A percentile compares a stretch with the other conserved stretches of the same genome.
These are phyloP conservation scores for Hypoxylon sp. DNA, from an alignment of 2,329 filamentous ascomycete species.

Conservation along the genomic window DNA sequence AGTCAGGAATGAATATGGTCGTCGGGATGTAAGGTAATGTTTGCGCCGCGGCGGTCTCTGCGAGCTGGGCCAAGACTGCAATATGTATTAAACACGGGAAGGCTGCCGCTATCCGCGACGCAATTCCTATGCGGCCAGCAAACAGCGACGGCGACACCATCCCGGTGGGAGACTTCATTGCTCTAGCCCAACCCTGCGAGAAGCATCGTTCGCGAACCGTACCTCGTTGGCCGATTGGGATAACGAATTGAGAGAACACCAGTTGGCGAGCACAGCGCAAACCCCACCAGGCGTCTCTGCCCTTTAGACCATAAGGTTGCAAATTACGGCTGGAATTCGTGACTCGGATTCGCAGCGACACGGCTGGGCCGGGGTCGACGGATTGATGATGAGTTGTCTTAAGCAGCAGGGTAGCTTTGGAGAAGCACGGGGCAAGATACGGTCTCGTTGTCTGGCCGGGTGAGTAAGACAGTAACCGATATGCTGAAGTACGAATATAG, in stretches of 20 bases:
- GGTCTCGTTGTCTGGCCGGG: constrained; percentile 31
- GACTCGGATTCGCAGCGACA: not conserved
- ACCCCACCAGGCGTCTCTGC: constrained; percentile 17
- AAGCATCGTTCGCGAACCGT: constrained; percentile 36
- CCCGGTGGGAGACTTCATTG: constrained; percentile 39
- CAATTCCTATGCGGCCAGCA: constrained; percentile 32
- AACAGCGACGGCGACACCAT: constrained; percentile 40
- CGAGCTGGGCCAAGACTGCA: constrained; percentile 26
- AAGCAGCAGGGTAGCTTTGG: constrained; percentile 22
- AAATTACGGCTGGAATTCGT: not conserved
- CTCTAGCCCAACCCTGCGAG: constrained; percentile 35
- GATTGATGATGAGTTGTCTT: constrained; percentile 30
- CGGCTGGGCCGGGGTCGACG: constrained; percentile 12
- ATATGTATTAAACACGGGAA: constrained; percentile 36
- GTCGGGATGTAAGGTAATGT: constrained; percentile 80
- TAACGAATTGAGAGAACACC: constrained; percentile 25
- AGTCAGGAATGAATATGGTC: constrained; percentile 67
- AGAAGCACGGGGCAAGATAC: constrained; percentile 28
- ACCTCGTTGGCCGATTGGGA: constrained; percentile 20
- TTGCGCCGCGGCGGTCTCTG: constrained; percentile 48
- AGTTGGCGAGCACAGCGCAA: constrained; percentile 13
- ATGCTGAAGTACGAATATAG: constrained; percentile 17
- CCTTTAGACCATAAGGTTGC: constrained; percentile 24
- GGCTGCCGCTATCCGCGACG: constrained; percentile 35
- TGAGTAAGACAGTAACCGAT: constrained; percentile 10